These are phyloP conservation scores for Neopestalotiopsis sp. DNA, from an alignment of 2,329 filamentous ascomycete genomes.

Conservation along the genomic window DNA sequence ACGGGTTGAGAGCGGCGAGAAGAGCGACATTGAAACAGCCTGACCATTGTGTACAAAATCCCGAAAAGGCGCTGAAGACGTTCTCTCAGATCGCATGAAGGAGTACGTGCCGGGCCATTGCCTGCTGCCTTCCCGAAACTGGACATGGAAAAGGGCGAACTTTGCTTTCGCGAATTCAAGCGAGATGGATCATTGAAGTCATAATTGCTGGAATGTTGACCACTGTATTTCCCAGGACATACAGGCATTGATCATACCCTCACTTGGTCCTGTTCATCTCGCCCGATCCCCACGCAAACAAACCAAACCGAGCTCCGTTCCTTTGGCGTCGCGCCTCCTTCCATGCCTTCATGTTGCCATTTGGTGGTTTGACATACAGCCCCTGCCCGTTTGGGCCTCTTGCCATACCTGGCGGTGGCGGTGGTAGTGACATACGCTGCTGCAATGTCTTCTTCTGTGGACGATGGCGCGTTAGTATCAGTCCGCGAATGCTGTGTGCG, in stretches of 20 bases:
- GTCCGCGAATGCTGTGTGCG: not conserved
- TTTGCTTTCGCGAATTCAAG: no score
- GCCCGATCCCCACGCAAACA: not conserved
- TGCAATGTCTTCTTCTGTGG: not conserved
- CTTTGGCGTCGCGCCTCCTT: constrained; percentile 7
- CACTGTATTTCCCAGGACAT: no score
- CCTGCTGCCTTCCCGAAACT: no score
- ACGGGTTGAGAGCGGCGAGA: no score
- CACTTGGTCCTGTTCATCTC: constrained; percentile 1
- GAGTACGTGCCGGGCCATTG: no score
- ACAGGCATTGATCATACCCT: not conserved
- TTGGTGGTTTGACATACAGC: constrained; percentile 7
- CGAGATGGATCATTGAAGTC: no score
- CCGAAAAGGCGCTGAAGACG: no score
- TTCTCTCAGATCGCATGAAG: no score
- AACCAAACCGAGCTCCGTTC: constrained; percentile 3
- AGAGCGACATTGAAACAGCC: no score
- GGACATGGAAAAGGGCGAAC: no score
- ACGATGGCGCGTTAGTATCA: not conserved
- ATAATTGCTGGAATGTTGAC: no score
- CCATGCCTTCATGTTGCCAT: constrained; percentile 6
- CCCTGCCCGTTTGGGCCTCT: not conserved
- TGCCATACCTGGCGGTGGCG: constrained; percentile 1
- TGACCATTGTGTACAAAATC: no score
- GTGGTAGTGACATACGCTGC: not conserved